A percentile compares a stretch with the other conserved stretches of the same genome.
Conservation (phyloP, 371 early-diverging fungal genomes). For the Syncephalastrum racemosum region DNA sequence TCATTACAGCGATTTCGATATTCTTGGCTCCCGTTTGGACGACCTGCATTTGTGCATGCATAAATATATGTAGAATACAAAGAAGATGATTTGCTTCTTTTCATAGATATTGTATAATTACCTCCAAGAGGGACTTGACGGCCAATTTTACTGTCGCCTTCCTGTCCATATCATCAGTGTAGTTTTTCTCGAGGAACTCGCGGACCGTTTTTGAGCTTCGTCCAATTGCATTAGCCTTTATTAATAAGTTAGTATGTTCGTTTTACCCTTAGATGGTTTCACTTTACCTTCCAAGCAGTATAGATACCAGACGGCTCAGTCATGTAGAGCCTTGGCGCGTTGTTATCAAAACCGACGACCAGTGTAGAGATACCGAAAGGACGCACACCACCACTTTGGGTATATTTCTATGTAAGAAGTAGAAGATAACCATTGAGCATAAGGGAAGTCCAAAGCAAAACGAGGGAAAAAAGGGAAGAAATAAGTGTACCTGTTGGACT, state of each 20-base stretch:
- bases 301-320: conserved; percentile 99
- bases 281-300: conserved; percentile 91
- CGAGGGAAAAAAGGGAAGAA: too few species aligned
- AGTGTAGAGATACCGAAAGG: conserved; percentile 99
- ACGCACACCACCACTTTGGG: conserved; percentile 98
- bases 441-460: neutral
- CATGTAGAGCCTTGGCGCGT: conserved; percentile 92
- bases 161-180: conserved; percentile 78
- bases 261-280: conserved; percentile 22
- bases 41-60: conserved; percentile 49
- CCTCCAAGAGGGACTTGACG: conserved; percentile 90
- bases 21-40: conserved; percentile 99
- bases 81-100: too few species aligned
- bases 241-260: neutral
- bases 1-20: conserved; percentile 95
- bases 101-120: conserved; percentile 15
- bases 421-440: neutral
- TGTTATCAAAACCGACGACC: conserved; percentile 91
- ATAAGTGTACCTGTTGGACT: conserved; percentile 83
- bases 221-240: conserved; percentile 92
- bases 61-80: too few species aligned
- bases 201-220: conserved; percentile 95
- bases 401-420: conserved; percentile 81
- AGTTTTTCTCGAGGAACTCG: conserved; percentile 98
- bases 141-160: conserved; percentile 89